Percentiles rank a stretch among this genome's conserved stretches.
These are phyloP conservation scores for Pseudogymnoascus sp. DNA, from an alignment of 2,329 filamentous ascomycete genomes.

Conservation along the genomic window DNA sequence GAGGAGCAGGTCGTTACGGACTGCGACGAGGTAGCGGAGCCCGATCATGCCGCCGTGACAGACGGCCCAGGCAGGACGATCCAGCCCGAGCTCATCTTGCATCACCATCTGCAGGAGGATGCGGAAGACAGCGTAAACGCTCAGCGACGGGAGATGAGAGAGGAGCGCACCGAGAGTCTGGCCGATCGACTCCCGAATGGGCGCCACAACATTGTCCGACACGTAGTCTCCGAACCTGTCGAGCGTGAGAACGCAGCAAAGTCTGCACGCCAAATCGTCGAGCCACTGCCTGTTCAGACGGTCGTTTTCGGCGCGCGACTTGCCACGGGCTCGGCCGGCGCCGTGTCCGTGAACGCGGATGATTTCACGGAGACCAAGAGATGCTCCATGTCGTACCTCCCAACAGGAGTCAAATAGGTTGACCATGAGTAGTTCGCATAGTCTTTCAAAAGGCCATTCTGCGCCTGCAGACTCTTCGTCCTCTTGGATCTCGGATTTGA, in stretches of 20 bases:
- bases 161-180: conserved; percentile 87
- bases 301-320: conserved; percentile 68
- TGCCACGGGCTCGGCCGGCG: conserved; percentile 70
- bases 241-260: conserved; percentile 94
- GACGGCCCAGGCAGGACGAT: conserved; percentile 79
- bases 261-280: conserved; percentile 86
- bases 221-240: conserved; percentile 97
- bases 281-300: conserved; percentile 76
- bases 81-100: conserved; percentile 71
- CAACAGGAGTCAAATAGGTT: conserved; percentile 90
- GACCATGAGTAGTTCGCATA: conserved; percentile 88
- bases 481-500: conserved; percentile 78
- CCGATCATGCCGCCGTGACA: conserved; percentile 98
- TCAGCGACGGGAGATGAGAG: conserved; percentile 70
- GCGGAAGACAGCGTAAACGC: conserved; percentile 76
- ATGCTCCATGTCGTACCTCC: conserved; percentile 93
- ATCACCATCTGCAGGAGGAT: conserved; percentile 86
- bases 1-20: conserved; percentile 84
- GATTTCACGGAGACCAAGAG: conserved; percentile 88
- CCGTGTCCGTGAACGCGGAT: conserved; percentile 85
- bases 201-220: conserved; percentile 92
- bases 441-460: conserved; percentile 89
- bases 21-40: conserved; percentile 86
- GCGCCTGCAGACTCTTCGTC: conserved; percentile 69
- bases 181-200: conserved; percentile 89